Conservation (phyloP, 345 rosid species). For the Bruguiera parviflora region DNA sequence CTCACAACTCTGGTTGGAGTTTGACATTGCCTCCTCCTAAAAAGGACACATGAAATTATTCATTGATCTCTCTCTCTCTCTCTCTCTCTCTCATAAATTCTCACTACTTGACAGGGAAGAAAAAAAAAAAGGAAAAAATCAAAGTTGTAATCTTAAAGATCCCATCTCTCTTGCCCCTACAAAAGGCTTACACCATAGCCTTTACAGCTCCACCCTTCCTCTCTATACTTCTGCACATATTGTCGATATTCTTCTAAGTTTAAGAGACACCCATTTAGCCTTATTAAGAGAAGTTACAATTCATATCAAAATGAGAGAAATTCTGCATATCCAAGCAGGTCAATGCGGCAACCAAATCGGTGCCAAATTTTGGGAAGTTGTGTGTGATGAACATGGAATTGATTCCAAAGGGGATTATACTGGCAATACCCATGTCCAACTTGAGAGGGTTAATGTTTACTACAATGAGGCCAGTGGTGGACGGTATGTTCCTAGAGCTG, state of each 20-base stretch:
- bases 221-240: neutral
- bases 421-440: slow-evolving; percentile 44
- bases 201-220: neutral
- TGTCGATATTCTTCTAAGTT: no score
- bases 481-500: slow-evolving; percentile 53
- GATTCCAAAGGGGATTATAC: slow-evolving; percentile 42
- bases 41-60: slow-evolving; percentile 25
- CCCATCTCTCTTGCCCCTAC: slow-evolving; percentile 18
- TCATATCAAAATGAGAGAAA: slow-evolving; percentile 44
- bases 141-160: slow-evolving; percentile 15
- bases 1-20: slow-evolving; percentile 36
- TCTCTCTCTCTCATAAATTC: neutral
- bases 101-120: neutral
- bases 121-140: slow-evolving; percentile 3
- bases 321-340: slow-evolving; percentile 60
- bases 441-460: slow-evolving; percentile 58
- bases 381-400: slow-evolving; percentile 57
- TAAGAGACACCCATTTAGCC: no score
- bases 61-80: neutral
- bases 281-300: no score
- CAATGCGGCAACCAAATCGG: slow-evolving; percentile 66
- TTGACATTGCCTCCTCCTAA: slow-evolving; percentile 38
- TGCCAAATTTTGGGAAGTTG: slow-evolving; percentile 61
- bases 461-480: slow-evolving; percentile 60
- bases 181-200: slow-evolving; percentile 6